Percentiles rank a stretch among this genome's conserved stretches.
phyloP scores from a whole-genome alignment of 257 asterid genomes.

The Gardenia jasminoides region DNA sequence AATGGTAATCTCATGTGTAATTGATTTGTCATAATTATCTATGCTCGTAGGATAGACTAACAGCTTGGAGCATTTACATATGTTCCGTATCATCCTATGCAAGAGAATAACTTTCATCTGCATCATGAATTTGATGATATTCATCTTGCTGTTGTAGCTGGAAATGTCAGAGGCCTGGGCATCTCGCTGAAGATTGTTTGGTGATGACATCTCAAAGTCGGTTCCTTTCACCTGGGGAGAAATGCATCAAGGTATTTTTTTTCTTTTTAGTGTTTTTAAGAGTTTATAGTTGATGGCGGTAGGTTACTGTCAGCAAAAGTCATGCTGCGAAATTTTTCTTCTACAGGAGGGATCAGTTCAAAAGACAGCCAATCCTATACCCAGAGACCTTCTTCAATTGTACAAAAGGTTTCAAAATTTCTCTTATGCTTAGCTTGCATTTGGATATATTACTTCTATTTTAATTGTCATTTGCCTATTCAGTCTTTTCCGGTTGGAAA shows the following conservation, averaged over 20 bases:
- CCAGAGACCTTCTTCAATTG: conserved; percentile 67
- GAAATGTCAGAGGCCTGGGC: conserved; percentile 89
- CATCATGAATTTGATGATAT: neutral
- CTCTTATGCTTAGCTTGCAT: neutral
- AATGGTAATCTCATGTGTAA: conserved; percentile 44
- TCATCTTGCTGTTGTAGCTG: conserved; percentile 51
- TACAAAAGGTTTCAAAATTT: conserved; percentile 66
- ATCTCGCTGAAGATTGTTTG: conserved; percentile 89
- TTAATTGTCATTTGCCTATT: neutral
- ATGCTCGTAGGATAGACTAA: conserved; percentile 1
- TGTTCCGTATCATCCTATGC: neutral
- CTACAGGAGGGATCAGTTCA: conserved; percentile 45
- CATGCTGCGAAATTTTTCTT: conserved; percentile 6
- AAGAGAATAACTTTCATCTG: neutral
- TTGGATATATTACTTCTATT: conserved; percentile 5
- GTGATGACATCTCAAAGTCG: conserved; percentile 38
- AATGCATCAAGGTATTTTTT: conserved; percentile 32
- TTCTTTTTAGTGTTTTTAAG: conserved; percentile 1
- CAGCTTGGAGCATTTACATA: neutral
- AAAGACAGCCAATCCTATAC: conserved; percentile 24
- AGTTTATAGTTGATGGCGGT: neutral
- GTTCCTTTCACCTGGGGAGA: conserved; percentile 29
- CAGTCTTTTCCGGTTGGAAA: neutral
- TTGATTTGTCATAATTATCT: neutral
- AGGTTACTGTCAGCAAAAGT: conserved; percentile 6